phyloP scores from a whole-genome alignment of 257 asterid species.

The Parsonsia alboflavescens region DNA sequence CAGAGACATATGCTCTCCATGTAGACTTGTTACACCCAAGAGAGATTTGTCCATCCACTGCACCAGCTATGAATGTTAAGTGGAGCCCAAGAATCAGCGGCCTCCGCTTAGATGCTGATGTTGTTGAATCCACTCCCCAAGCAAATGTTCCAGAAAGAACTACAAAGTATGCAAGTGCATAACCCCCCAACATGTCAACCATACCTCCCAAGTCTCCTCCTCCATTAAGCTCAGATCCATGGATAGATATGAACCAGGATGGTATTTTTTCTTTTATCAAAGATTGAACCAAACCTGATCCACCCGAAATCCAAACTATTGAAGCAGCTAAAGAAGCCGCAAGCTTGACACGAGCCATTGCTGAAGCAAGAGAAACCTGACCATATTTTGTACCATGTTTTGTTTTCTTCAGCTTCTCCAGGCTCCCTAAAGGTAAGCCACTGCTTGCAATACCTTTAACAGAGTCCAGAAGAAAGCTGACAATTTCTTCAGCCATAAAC shows the following conservation, averaged over 20 bases:
- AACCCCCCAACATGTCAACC: slow-evolving; percentile 73
- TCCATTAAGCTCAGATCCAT: slow-evolving; percentile 33
- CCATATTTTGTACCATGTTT: slow-evolving; percentile 57
- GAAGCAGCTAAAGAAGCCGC: slow-evolving; percentile 91
- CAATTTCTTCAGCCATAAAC: slow-evolving; percentile 74
- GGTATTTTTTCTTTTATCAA: slow-evolving; percentile 74
- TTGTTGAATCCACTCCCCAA: slow-evolving; percentile 73
- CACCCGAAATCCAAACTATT: slow-evolving; percentile 83
- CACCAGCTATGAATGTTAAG: slow-evolving; percentile 71
- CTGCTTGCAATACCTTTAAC: slow-evolving; percentile 60
- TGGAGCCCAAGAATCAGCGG: slow-evolving; percentile 50
- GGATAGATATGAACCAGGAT: slow-evolving; percentile 76
- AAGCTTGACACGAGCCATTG: slow-evolving; percentile 66
- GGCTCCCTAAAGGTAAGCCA: slow-evolving; percentile 48
- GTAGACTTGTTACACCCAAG: slow-evolving; percentile 75
- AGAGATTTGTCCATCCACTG: slow-evolving; percentile 71
- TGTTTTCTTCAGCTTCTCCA: slow-evolving; percentile 62
- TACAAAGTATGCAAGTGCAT: slow-evolving; percentile 74
- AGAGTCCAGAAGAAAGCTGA: slow-evolving; percentile 64
- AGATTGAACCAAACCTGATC: slow-evolving; percentile 52
- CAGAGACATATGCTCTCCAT: slow-evolving; percentile 75
- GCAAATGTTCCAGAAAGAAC: slow-evolving; percentile 58
- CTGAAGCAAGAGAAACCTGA: slow-evolving; percentile 69
- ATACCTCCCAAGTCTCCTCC: slow-evolving; percentile 56
- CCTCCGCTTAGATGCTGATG: slow-evolving; percentile 49